Conservation (phyloP, 257 asterid species). For the Catharanthus roseus region DNA sequence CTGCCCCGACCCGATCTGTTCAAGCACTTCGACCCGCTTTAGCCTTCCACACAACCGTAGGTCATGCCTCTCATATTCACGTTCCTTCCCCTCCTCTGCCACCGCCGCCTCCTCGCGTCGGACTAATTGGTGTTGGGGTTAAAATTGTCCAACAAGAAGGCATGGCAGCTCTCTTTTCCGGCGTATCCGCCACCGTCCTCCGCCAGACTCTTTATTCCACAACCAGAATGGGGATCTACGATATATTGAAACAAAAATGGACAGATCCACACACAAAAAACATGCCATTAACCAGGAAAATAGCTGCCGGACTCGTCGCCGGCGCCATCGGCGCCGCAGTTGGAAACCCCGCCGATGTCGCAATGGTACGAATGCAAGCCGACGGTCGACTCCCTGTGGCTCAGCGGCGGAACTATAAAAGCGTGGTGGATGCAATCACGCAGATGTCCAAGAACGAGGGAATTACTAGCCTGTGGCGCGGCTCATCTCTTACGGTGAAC, state of each 20-base stretch:
- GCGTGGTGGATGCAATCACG: constrained; percentile 78
- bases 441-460: constrained; percentile 77
- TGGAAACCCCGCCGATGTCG: constrained; percentile 90
- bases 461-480: constrained; percentile 82
- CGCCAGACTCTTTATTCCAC: constrained; percentile 88
- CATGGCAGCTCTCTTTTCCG: constrained; percentile 61
- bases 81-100: constrained; percentile 31
- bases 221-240: constrained; percentile 90
- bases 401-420: constrained; percentile 71
- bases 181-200: constrained; percentile 92
- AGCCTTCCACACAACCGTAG: constrained; percentile 35
- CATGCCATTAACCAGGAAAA: constrained; percentile 52
- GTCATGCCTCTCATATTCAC: constrained; percentile 21
- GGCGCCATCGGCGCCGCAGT: constrained; percentile 90
- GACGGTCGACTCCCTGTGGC: constrained; percentile 79
- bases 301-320: constrained; percentile 69
- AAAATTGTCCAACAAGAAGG: constrained; percentile 74
- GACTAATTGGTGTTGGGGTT: constrained; percentile 59
- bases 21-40: constrained; percentile 57
- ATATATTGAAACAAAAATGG: constrained; percentile 61
- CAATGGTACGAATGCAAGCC: constrained; percentile 97
- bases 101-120: constrained; percentile 46
- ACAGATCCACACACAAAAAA: constrained; percentile 51
- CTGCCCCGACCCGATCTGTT: constrained; percentile 15
- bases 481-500: constrained; percentile 82